Percentiles rank a stretch among this genome's conserved stretches.
These are phyloP conservation scores for Mycogone perniciosa DNA, from an alignment of 2,329 filamentous ascomycete species.

Conservation along the genomic window DNA sequence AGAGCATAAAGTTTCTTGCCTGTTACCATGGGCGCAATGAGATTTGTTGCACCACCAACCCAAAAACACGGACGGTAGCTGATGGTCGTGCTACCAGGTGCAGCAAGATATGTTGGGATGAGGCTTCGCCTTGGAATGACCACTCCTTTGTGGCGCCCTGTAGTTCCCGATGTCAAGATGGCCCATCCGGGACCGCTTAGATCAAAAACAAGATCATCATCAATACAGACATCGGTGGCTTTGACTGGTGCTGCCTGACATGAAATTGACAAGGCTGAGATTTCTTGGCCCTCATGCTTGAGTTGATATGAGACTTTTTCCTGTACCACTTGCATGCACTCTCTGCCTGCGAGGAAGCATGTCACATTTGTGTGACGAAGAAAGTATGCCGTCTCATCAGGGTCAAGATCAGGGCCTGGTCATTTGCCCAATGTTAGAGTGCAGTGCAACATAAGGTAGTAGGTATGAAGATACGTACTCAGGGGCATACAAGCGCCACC, in stretches of 20 bases:
- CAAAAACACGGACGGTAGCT: conserved; percentile 13
- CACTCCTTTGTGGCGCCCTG: conserved; percentile 46
- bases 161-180: conserved; percentile 46
- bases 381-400: conserved; percentile 9
- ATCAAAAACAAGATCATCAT: not conserved
- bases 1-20: conserved; percentile 9
- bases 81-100: conserved; percentile 1
- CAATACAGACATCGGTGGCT: not conserved
- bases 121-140: conserved; percentile 39
- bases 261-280: not conserved
- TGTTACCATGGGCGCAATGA: conserved; percentile 6
- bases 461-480: not conserved
- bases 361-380: not conserved
- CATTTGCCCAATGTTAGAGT: not conserved
- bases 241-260: conserved; percentile 1
- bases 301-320: not conserved
- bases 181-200: conserved; percentile 34
- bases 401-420: conserved; percentile 6
- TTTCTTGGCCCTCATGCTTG: conserved; percentile 14
- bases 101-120: not conserved
- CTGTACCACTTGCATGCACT: not conserved
- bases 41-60: conserved; percentile 7
- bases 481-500: conserved; percentile 14
- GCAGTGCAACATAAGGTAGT: not conserved
- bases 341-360: conserved; percentile 3